Evolutionary conservation across 257 asterid genomes (phyloP).

Genomic region (Knoxia roxburghii): DNA sequence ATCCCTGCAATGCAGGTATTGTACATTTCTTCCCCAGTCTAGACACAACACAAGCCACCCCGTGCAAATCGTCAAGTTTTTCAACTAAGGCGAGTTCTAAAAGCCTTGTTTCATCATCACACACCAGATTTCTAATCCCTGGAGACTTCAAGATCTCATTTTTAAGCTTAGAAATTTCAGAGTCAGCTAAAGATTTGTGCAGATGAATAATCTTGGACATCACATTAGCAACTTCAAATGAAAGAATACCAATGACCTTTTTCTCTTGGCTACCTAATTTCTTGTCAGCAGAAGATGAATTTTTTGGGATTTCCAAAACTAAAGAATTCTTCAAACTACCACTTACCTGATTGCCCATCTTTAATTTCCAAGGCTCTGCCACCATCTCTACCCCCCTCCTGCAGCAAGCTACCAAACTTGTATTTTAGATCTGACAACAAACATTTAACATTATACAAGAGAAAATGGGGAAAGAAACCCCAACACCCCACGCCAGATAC

Average conservation of each 20-base stretch:
- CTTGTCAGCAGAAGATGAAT: constrained; percentile 37
- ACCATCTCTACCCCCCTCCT: constrained; percentile 53
- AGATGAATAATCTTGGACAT: constrained; percentile 83
- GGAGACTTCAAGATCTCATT: constrained; percentile 71
- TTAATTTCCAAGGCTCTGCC: constrained; percentile 82
- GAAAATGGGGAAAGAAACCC: constrained; percentile 1
- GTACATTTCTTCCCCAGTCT: constrained; percentile 92
- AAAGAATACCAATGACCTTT: constrained; percentile 59
- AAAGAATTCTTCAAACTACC: constrained; percentile 71
- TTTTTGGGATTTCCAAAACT: constrained; percentile 50
- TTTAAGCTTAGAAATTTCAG: constrained; percentile 58
- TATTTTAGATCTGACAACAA: constrained; percentile 45
- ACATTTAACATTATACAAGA: constrained; percentile 4
- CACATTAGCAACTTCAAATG: constrained; percentile 94
- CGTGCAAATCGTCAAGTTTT: constrained; percentile 72
- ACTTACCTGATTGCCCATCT: constrained; percentile 92
- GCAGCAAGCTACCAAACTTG: constrained; percentile 20
- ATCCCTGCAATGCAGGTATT: constrained; percentile 77
- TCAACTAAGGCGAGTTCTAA: constrained; percentile 64
- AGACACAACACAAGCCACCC: constrained; percentile 74
- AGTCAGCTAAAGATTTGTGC: constrained; percentile 65
- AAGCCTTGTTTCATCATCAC: constrained; percentile 58
- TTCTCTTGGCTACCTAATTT: constrained; percentile 32
- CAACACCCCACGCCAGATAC: neutral
- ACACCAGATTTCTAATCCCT: constrained; percentile 59